Base-by-base conservation (phyloP, 106 monocot genomes). In the Allium cepa region DNA sequence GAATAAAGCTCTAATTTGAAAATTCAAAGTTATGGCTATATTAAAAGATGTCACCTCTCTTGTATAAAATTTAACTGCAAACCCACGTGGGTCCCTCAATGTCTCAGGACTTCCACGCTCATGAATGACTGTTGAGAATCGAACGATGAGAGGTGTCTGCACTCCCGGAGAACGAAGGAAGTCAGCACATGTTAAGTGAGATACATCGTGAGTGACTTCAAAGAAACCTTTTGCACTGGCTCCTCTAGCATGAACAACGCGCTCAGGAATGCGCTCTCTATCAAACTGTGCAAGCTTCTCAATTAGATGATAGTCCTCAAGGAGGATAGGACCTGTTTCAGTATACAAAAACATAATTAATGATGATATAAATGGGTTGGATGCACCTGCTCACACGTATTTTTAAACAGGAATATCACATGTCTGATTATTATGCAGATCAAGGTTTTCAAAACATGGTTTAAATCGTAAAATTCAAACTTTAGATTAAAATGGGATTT, bases 61-160 rank as follows among this genome's bases (percentile, higher is more conserved):
- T 3, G 89, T 90, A 69, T 90, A 90, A 60, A 90, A 85, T 59
- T 88, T 88, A 17, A 88, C 88, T n/a, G 88, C 88, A 64, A 88
- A 88, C 48, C 88, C 88, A 52, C 85, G 70, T 66, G 89, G 85
- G 63, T 90, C 89, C 59, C 89, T 78, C 66, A 90, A 47, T 26
- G 89, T 90, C 69, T 90, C 89, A 64, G 89, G 89, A 64, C 85
- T 85, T 8, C 89, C 89, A 47, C 89, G 66, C 66, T 90, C 89
- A 78, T 90, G 89, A 73, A 90, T 80, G 45, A 90, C 89, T 46
- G 85, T 90, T 11, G 85, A 88, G 70, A 88, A 88, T 8, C 85
- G 88, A 66, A 85, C 88, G 11, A 85, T 88, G 11, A 90, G 69
- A 4, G 89, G 89, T 48, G 89, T 90, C 50, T 85, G 85, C 7